Conservation (phyloP, 108 stramenopile genomes). For the Nitzschia sp. region DNA sequence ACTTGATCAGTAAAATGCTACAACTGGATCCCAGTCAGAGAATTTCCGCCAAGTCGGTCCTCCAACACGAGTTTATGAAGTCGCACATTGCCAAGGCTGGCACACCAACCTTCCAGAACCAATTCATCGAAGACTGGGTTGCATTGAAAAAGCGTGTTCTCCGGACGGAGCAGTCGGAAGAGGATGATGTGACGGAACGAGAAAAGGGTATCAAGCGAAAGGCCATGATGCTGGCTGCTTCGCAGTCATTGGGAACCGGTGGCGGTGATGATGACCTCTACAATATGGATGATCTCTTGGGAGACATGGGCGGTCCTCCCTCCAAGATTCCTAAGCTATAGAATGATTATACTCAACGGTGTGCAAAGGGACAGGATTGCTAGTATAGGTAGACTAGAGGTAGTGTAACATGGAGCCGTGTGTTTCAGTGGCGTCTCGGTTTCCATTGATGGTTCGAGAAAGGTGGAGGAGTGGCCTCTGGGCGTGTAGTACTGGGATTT, state of each 20-base stretch:
- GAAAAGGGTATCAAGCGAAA: constrained; percentile 63
- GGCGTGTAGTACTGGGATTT: too few species aligned
- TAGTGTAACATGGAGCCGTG: too few species aligned
- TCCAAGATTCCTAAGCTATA: constrained; percentile 12
- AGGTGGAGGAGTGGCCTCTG: too few species aligned
- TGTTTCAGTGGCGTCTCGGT: too few species aligned
- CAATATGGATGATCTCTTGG: constrained; percentile 59
- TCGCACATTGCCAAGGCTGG: constrained; percentile 28
- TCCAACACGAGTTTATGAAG: constrained; percentile 62
- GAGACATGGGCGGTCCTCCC: neutral
- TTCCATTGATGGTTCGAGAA: too few species aligned
- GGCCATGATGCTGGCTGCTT: constrained; percentile 52
- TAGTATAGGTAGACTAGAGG: too few species aligned
- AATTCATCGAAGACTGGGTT: constrained; percentile 76
- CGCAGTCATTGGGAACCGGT: constrained; percentile 15
- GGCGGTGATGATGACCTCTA: constrained; percentile 64
- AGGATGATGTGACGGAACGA: constrained; percentile 21
- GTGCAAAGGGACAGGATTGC: too few species aligned
- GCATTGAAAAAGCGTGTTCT: constrained; percentile 47
- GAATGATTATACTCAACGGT: too few species aligned
- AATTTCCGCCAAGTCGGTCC: constrained; percentile 66
- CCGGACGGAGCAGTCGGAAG: constrained; percentile 17
- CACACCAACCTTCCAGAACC: constrained; percentile 44
- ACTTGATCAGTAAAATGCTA: constrained; percentile 69
- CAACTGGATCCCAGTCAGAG: constrained; percentile 78